A percentile compares a stretch with the other conserved stretches of the same genome.
Evolutionary conservation across 768 basidiomycete species (phyloP).

Genomic region (Omphalotus guepiniiformis): DNA sequence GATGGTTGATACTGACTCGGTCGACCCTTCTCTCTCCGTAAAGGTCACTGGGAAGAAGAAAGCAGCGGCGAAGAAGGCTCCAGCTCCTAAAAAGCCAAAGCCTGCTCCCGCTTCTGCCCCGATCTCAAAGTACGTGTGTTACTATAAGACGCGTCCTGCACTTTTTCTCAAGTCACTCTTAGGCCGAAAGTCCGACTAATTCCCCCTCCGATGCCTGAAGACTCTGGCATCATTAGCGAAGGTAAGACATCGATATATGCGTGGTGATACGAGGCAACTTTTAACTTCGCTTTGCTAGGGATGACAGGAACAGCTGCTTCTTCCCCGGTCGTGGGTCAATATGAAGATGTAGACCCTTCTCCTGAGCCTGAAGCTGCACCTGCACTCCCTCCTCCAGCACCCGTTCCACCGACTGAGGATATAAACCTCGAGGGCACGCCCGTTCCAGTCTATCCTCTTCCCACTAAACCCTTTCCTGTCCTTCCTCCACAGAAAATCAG

Average conservation of each 20-base stretch:
- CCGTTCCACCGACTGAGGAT: slow-evolving; percentile 32
- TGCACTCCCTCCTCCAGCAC: slow-evolving; percentile 24
- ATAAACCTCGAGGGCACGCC: slow-evolving; percentile 55
- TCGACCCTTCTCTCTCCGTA: slow-evolving; percentile 5
- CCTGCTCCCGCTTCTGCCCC: slow-evolving; percentile 7
- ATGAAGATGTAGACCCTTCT: slow-evolving; percentile 36
- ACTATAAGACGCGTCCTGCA: background rate
- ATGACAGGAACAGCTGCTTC: slow-evolving; percentile 71
- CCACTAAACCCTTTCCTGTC: slow-evolving; percentile 80
- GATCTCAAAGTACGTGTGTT: slow-evolving; percentile 8
- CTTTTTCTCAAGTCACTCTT: background rate
- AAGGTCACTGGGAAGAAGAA: slow-evolving; percentile 12
- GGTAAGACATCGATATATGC: slow-evolving; percentile 44
- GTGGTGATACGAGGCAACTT: too few relatives aligned
- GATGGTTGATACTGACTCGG: slow-evolving; percentile 7
- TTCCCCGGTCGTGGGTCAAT: slow-evolving; percentile 54
- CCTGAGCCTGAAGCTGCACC: slow-evolving; percentile 47
- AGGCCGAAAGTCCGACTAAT: slow-evolving; percentile 2
- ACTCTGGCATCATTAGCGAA: slow-evolving; percentile 56
- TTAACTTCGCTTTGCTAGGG: too few relatives aligned
- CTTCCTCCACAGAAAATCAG: slow-evolving; percentile 72
- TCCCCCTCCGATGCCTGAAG: slow-evolving; percentile 22
- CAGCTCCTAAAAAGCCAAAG: slow-evolving; percentile 14
- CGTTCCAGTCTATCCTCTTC: slow-evolving; percentile 72
- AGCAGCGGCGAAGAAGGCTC: slow-evolving; percentile 11